These are phyloP conservation scores for Zygotorulaspora chibaensis DNA, from an alignment of 805 yeast species.

Conservation along the genomic window DNA sequence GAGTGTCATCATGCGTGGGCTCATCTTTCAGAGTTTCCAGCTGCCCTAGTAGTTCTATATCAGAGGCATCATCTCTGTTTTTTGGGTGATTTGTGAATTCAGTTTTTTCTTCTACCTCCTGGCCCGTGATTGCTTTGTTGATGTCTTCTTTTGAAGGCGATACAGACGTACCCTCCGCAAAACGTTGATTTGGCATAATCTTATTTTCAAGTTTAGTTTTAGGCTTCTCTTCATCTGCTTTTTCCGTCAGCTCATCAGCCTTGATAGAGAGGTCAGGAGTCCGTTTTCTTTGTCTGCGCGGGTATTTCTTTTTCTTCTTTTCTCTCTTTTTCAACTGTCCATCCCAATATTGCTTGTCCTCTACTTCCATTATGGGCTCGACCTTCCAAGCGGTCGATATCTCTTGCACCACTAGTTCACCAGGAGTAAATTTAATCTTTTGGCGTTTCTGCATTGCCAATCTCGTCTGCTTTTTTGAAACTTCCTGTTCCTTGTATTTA, in stretches of 20 bases:
- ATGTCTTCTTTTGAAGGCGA: no score
- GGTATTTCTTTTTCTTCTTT: constrained; percentile 42
- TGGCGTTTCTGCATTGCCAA: constrained; percentile 65
- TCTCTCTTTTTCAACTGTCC: constrained; percentile 39
- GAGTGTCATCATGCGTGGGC: no score
- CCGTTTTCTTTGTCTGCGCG: constrained; percentile 39
- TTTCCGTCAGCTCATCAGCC: not conserved
- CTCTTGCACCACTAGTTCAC: constrained; percentile 24
- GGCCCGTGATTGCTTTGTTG: no score
- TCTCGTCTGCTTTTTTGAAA: constrained; percentile 71
- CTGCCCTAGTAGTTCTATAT: no score
- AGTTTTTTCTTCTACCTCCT: no score
- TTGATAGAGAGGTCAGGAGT: constrained; percentile 1
- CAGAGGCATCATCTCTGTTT: no score
- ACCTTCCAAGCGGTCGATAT: constrained; percentile 36
- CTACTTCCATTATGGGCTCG: constrained; percentile 61
- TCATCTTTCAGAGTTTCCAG: no score
- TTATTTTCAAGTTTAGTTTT: no score
- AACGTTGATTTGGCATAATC: no score
- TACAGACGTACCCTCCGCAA: no score
- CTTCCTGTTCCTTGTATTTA: constrained; percentile 78
- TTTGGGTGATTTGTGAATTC: no score
- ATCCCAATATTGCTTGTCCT: constrained; percentile 42
- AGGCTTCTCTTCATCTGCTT: not conserved
- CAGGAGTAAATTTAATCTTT: constrained; percentile 56